Evolutionary conservation across 306 rosid species (phyloP).

Genomic region (Potentilla sterilis): DNA sequence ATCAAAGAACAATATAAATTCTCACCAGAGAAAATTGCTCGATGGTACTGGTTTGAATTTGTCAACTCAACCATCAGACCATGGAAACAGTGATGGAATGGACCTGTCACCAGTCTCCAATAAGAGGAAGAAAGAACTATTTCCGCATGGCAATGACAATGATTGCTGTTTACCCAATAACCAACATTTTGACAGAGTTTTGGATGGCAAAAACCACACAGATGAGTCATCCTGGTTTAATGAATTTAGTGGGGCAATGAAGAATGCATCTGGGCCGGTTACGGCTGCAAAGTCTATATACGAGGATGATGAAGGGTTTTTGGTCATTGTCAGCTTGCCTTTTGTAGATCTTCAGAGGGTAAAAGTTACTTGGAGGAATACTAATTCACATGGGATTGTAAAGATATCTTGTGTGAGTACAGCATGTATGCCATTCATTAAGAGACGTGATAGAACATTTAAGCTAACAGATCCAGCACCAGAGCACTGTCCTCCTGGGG

Average conservation of each 20-base stretch:
- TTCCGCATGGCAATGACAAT: slow-evolving; percentile 38
- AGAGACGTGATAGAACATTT: slow-evolving; percentile 57
- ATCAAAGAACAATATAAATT: slow-evolving; percentile 34
- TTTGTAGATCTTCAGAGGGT: slow-evolving; percentile 57
- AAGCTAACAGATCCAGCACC: slow-evolving; percentile 56
- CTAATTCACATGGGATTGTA: slow-evolving; percentile 50
- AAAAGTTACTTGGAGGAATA: slow-evolving; percentile 63
- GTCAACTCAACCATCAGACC: slow-evolving; percentile 48
- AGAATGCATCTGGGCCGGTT: slow-evolving; percentile 49
- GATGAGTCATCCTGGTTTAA: slow-evolving; percentile 48
- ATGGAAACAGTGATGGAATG: slow-evolving; percentile 35
- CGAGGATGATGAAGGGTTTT: slow-evolving; percentile 57
- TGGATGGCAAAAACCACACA: slow-evolving; percentile 39
- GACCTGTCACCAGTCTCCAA: slow-evolving; percentile 38
- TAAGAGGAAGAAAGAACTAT: slow-evolving; percentile 56
- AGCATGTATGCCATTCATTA: slow-evolving; percentile 48
- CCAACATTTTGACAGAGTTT: slow-evolving; percentile 34
- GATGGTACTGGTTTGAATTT: slow-evolving; percentile 56
- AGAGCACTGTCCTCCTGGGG: slow-evolving; percentile 66
- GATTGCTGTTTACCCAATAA: slow-evolving; percentile 42
- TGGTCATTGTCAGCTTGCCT: slow-evolving; percentile 56
- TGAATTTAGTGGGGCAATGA: slow-evolving; percentile 54
- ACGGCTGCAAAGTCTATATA: slow-evolving; percentile 59
- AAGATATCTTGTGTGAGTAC: slow-evolving; percentile 58
- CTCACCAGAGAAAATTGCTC: slow-evolving; percentile 46